These are phyloP conservation scores for Mucuna pruriens DNA, from an alignment of 306 rosid species.

Conservation along the genomic window DNA sequence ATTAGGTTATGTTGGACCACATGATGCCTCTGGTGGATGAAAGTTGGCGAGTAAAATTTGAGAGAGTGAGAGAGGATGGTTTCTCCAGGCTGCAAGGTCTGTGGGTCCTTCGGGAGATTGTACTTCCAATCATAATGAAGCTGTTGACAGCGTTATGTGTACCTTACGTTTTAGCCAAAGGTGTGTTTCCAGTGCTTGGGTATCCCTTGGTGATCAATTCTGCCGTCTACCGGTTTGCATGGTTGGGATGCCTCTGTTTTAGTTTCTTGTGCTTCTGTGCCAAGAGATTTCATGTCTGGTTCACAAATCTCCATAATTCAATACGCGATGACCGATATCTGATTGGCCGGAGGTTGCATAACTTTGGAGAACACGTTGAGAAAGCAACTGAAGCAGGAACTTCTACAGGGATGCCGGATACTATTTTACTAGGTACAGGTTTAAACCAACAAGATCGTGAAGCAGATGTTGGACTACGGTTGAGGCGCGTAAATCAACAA, in stretches of 20 bases:
- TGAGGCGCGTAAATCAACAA: conserved; percentile 60
- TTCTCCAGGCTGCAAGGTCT: conserved; percentile 96
- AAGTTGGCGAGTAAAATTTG: conserved; percentile 93
- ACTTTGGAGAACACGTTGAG: conserved; percentile 72
- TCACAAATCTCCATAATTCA: conserved; percentile 97
- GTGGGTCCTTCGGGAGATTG: conserved; percentile 97
- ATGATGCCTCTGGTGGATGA: conserved; percentile 97
- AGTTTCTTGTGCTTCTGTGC: conserved; percentile 90
- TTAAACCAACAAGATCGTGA: conserved; percentile 58
- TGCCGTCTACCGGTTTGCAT: conserved; percentile 96
- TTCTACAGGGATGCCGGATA: conserved; percentile 39
- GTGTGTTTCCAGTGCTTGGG: conserved; percentile 90
- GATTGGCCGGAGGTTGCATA: conserved; percentile 91
- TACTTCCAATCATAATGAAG: conserved; percentile 93
- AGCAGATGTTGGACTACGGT: conserved; percentile 72
- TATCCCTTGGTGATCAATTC: conserved; percentile 95
- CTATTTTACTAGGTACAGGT: conserved; percentile 42
- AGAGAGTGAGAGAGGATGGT: conserved; percentile 97
- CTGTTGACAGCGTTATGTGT: conserved; percentile 92
- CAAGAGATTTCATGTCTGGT: conserved; percentile 96
- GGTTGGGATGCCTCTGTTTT: conserved; percentile 92
- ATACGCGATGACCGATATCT: conserved; percentile 96
- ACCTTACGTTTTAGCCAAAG: conserved; percentile 91
- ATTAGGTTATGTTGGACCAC: conserved; percentile 97
- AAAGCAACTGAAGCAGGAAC: conserved; percentile 52